Conservation (phyloP, 768 basidiomycete species). For the Lentinula edodes region DNA sequence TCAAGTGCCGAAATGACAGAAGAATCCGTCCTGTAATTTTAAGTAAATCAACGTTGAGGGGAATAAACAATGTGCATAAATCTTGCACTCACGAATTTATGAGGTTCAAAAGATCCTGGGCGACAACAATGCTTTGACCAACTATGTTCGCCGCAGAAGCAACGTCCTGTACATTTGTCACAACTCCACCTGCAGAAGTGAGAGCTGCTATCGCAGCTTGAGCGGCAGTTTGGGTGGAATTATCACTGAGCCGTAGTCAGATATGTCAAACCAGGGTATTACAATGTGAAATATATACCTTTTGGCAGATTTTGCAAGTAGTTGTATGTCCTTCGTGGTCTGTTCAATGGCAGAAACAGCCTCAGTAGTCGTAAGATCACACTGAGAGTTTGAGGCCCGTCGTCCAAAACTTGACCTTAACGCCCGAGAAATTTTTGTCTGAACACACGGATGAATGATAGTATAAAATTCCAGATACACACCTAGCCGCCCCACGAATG, state of each 20-base stretch:
- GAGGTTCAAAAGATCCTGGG: neutral
- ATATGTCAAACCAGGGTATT: neutral
- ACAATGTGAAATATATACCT: neutral
- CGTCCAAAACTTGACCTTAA: neutral
- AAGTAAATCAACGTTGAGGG: neutral
- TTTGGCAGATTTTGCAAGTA: neutral
- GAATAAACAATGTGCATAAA: neutral
- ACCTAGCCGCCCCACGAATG: neutral
- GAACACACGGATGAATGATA: neutral
- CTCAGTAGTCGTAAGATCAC: neutral
- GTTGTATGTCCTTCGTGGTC: neutral
- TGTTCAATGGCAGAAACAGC: neutral
- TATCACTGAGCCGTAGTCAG: neutral
- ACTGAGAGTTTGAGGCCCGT: neutral
- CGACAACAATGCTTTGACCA: neutral
- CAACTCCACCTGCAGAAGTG: neutral
- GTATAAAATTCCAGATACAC: neutral
- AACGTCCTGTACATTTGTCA: neutral
- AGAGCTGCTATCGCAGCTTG: neutral
- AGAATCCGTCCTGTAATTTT: conserved; percentile 1
- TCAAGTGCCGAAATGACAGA: neutral
- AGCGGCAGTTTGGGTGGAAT: neutral
- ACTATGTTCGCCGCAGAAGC: neutral
- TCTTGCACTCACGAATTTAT: neutral
- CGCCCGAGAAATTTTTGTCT: neutral